A percentile compares a stretch with the other conserved stretches of the same genome.
phyloP scores from a whole-genome alignment of 768 basidiomycete genomes.

The Hortiboletus campestris region DNA sequence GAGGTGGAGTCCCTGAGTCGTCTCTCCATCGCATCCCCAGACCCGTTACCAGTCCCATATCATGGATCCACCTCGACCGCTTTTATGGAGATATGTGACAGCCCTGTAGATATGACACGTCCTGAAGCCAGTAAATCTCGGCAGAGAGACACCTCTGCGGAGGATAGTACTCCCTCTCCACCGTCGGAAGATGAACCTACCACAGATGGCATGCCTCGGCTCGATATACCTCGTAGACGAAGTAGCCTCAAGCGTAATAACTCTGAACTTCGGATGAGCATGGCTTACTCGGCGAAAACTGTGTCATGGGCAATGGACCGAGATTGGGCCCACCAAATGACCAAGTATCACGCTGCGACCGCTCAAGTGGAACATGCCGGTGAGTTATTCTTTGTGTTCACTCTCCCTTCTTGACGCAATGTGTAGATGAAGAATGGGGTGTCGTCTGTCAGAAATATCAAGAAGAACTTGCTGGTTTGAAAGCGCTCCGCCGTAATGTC shows the following conservation, averaged over 20 bases:
- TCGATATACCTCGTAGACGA: constrained; percentile 45
- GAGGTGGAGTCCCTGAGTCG: constrained; percentile 23
- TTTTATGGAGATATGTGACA: constrained; percentile 35
- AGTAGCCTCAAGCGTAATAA: constrained; percentile 65
- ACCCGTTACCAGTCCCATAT: constrained; percentile 47
- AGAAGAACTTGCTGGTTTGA: constrained; percentile 61
- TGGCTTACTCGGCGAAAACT: constrained; percentile 55
- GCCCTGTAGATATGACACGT: constrained; percentile 24
- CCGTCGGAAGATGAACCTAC: constrained; percentile 35
- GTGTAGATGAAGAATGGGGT: constrained; percentile 58
- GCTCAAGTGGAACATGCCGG: constrained; percentile 42
- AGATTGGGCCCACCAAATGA: constrained; percentile 56
- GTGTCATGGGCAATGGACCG: constrained; percentile 77
- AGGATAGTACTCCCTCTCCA: constrained; percentile 27
- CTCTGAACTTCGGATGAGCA: constrained; percentile 43
- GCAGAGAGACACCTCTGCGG: constrained; percentile 12
- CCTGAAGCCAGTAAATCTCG: constrained; percentile 15
- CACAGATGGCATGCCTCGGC: constrained; percentile 29
- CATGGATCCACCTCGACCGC: constrained; percentile 34
- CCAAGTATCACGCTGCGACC: constrained; percentile 42
- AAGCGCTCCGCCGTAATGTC: constrained; percentile 55
- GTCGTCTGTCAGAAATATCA: constrained; percentile 54
- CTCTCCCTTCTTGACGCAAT: not conserved
- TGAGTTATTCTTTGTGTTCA: constrained; percentile 18
- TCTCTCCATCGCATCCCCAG: constrained; percentile 38